Percentiles rank a stretch among this genome's conserved stretches.
phyloP scores from a whole-genome alignment of 208 protist genomes.

The Angomonas ambiguus region DNA sequence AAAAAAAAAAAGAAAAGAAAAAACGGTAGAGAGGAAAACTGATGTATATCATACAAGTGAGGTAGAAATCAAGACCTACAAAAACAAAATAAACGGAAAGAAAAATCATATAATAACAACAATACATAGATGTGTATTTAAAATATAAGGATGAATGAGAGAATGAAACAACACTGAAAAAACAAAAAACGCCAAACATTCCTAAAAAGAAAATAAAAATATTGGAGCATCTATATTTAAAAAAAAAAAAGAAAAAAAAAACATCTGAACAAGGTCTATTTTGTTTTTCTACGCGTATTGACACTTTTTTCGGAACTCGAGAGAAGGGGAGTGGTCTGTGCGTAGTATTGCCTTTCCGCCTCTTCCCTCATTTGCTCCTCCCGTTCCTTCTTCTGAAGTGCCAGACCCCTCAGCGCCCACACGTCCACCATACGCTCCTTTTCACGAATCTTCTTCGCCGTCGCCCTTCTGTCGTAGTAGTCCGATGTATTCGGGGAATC shows the following conservation, averaged over 20 bases:
- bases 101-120: too few relatives aligned
- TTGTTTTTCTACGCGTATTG: not conserved
- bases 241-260: not conserved
- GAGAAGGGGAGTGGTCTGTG: not conserved
- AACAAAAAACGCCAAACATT: not conserved
- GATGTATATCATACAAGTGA: too few relatives aligned
- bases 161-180: slow-evolving; percentile 8
- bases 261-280: not conserved
- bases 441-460: slow-evolving; percentile 14
- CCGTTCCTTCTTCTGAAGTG: slow-evolving; percentile 23
- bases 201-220: not conserved
- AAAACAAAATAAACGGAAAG: not conserved
- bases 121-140: not conserved
- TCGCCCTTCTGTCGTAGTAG: slow-evolving; percentile 8
- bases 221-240: not conserved
- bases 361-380: slow-evolving; percentile 22
- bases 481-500: slow-evolving; percentile 22
- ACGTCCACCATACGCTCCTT: slow-evolving; percentile 13
- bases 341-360: not conserved
- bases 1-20: slow-evolving; percentile 13
- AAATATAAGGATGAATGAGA: not conserved
- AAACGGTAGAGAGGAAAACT: not conserved
- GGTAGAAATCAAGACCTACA: slow-evolving; percentile 1
- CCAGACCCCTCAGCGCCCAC: slow-evolving; percentile 27
- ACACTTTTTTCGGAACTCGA: not conserved